These are phyloP conservation scores for Hemileia vastatrix DNA, from an alignment of 1,284 basidiomycete genomes.

Conservation along the genomic window DNA sequence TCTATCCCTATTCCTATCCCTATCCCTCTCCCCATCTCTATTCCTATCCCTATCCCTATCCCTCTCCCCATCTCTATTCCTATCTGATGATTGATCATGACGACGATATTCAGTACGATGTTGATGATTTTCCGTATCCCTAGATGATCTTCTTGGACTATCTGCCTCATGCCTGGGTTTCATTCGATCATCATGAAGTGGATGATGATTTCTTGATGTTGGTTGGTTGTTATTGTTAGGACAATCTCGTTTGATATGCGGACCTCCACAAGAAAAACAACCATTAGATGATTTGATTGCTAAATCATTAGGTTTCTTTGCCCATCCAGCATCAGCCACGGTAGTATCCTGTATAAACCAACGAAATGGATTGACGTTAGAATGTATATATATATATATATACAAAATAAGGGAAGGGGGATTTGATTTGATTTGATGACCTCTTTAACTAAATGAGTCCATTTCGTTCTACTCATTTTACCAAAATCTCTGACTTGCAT, in stretches of 20 bases:
- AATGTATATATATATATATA: not conserved
- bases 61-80: not conserved
- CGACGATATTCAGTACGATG: not conserved
- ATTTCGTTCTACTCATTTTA: slow-evolving; percentile 70
- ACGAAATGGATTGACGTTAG: not conserved
- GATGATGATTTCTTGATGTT: not conserved
- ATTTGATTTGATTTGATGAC: not conserved
- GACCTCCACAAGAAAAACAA: slow-evolving; percentile 13
- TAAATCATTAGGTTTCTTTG: not conserved
- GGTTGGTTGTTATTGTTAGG: not conserved
- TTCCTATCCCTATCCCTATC: not conserved
- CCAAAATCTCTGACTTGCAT: slow-evolving; percentile 98
- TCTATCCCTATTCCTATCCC: not conserved
- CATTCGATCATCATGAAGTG: not conserved
- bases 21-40: not conserved
- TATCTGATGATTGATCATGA: not conserved
- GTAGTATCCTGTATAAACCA: slow-evolving; percentile 10
- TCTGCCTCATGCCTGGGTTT: not conserved
- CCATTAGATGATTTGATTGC: not conserved
- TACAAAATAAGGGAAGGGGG: not conserved
- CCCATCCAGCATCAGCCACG: slow-evolving; percentile 12
- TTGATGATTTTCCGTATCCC: not conserved
- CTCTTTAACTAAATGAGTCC: slow-evolving; percentile 21
- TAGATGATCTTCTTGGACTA: not conserved
- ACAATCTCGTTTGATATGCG: slow-evolving; percentile 11